Evolutionary conservation across 2,329 filamentous ascomycete genomes (phyloP), one percentile per base, ranked within the genome.

Genomic region (Calonectria hawksworthii): DNA sequence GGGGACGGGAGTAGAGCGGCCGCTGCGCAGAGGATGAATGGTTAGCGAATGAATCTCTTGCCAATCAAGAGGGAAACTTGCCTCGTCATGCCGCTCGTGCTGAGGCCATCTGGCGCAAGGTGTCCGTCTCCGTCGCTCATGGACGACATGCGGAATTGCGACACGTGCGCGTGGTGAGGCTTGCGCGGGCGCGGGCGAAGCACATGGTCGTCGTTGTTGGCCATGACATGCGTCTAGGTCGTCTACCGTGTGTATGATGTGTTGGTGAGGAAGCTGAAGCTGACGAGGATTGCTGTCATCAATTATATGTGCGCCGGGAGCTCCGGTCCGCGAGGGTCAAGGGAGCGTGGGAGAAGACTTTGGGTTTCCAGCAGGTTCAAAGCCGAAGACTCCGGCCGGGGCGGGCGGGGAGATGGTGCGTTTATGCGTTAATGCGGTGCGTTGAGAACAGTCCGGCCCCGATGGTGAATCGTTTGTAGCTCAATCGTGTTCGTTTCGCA

Each of bases 1-100:
- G 69, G 96, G 93, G 63, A 98, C 86, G 54, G 96, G 96, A 5
- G 96, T 98, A 18, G 95, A 96, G 73, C 92, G 91, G 74, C 95
- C 95, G 86, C 95, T 98, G 79, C 0, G 21, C 28, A 4, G 18
- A 21, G 26, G 21, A 59, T 13, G 38, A 9, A 28, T 8, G 21
- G 74, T 76, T 72, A 76, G 68, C 36, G 66, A 41, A 30, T 7
- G 52, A 47, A 5, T 6, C 30, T 41, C 30, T 54, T 26, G 21
- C 28, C 28, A 30, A 32, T 59, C 68, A 11, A 28, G 21, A 56
- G 18, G 23, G 34, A 9, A 2, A 80, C 32, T 74, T 82, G 88
- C 89, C 88, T 90, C 51, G 88, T 89, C 81, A 86, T 78, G 44
- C 83, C 86, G 50, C 88, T 90, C 10, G 64, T 78, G 63, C 80